phyloP scores from a whole-genome alignment of 2,329 filamentous ascomycete genomes.

The Botrytis porri region DNA sequence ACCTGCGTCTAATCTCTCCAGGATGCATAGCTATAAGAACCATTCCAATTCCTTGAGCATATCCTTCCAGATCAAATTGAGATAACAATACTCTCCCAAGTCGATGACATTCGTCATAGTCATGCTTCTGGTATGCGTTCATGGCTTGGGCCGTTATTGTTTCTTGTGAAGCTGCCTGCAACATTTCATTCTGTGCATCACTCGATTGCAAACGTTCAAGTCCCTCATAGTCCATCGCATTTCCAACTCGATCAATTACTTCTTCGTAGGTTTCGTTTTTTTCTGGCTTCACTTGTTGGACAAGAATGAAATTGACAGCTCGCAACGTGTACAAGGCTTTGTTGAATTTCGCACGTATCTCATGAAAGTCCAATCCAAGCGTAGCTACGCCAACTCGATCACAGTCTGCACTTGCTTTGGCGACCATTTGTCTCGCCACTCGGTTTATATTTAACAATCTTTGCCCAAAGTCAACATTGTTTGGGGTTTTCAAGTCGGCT shows the following conservation, averaged over 20 bases:
- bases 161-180: background rate
- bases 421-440: background rate
- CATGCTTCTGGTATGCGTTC: background rate
- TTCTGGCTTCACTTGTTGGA: background rate
- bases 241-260: background rate
- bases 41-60: conserved; percentile 3
- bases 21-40: background rate
- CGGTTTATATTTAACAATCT: background rate
- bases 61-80: background rate
- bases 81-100: background rate
- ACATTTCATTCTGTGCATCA: background rate
- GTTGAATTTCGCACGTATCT: background rate
- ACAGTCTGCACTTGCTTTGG: background rate
- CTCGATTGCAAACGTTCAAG: background rate
- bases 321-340: background rate
- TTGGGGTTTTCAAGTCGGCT: background rate
- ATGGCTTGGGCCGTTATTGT: background rate
- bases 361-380: background rate
- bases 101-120: background rate
- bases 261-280: background rate
- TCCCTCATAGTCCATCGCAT: background rate
- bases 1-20: conserved; percentile 1
- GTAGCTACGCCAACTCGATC: background rate
- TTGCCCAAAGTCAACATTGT: background rate
- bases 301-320: background rate